Percentiles rank a stretch among this genome's conserved stretches.
Evolutionary conservation across 2,329 filamentous ascomycete species (phyloP).

Genomic region (Clonostachys rhizophaga): DNA sequence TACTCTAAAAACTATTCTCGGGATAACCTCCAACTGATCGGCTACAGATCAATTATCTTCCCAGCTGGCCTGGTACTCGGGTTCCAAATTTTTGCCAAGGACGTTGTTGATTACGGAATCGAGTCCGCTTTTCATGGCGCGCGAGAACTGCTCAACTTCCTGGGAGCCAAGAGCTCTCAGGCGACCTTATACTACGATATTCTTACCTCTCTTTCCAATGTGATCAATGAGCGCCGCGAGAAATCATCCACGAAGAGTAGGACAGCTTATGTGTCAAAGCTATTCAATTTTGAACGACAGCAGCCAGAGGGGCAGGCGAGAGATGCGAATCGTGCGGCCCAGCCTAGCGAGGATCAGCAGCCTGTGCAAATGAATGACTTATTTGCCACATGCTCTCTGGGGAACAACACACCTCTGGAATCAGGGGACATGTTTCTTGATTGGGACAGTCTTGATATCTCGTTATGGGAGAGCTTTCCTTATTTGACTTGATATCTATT

Average conservation of each 20-base stretch:
- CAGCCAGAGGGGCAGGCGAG: conserved; percentile 2
- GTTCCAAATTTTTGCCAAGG: conserved; percentile 49
- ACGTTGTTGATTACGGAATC: conserved; percentile 34
- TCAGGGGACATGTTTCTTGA: conserved; percentile 10
- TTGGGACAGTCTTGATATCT: conserved; percentile 21
- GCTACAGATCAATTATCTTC: conserved; percentile 45
- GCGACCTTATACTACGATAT: conserved; percentile 55
- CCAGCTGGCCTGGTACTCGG: conserved; percentile 52
- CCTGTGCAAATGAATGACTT: conserved; percentile 1
- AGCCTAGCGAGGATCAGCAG: neutral
- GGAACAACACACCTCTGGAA: conserved; percentile 1
- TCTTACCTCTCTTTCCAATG: conserved; percentile 37
- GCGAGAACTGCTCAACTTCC: conserved; percentile 39
- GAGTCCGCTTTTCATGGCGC: conserved; percentile 43
- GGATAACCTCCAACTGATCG: neutral
- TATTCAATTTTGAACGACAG: conserved; percentile 11
- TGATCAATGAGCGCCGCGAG: conserved; percentile 33
- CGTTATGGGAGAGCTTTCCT: conserved; percentile 23
- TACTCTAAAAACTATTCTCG: too few relatives aligned
- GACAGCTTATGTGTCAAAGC: conserved; percentile 16
- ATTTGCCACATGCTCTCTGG: conserved; percentile 1
- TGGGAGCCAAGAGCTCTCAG: conserved; percentile 46
- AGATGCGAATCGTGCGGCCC: neutral
- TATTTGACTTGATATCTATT: conserved; percentile 4
- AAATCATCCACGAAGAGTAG: conserved; percentile 10